Evolutionary conservation across 306 rosid genomes (phyloP).

Genomic region (Astragalus membranaceus): DNA sequence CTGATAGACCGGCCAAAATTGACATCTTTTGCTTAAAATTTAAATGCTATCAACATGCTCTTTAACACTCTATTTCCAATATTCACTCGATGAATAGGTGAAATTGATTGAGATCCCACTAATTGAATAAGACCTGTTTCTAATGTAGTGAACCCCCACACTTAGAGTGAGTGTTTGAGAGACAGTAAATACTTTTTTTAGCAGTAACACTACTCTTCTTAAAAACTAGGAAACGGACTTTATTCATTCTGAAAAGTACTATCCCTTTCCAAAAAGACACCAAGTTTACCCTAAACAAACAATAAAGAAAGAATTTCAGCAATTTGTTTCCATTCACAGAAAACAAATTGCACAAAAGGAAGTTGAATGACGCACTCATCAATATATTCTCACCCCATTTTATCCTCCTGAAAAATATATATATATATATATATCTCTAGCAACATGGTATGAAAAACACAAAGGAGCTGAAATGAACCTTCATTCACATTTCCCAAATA

Average conservation of each 20-base stretch:
- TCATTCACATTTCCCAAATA: background rate
- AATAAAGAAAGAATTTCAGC: background rate
- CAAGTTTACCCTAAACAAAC: background rate
- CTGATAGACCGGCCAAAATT: too few relatives aligned
- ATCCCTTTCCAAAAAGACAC: background rate
- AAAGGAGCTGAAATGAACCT: background rate
- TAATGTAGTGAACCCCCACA: too few relatives aligned
- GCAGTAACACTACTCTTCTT: too few relatives aligned
- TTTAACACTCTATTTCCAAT: too few relatives aligned
- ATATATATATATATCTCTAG: background rate
- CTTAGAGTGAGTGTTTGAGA: too few relatives aligned
- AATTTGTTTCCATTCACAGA: background rate
- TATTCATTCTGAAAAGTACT: background rate
- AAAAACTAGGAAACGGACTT: background rate
- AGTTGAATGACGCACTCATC: background rate
- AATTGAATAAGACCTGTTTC: too few relatives aligned
- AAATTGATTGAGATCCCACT: too few relatives aligned
- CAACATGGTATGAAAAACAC: background rate
- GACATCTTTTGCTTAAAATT: too few relatives aligned
- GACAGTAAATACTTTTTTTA: too few relatives aligned
- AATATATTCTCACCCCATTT: conserved; percentile 8
- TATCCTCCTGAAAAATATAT: background rate
- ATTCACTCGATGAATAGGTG: too few relatives aligned
- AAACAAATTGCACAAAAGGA: background rate
- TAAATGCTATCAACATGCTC: too few relatives aligned